Percentiles rank a stretch among this genome's conserved stretches.
These are phyloP conservation scores for Exophiala sp. DNA, from an alignment of 2,329 filamentous ascomycete species.

Conservation along the genomic window DNA sequence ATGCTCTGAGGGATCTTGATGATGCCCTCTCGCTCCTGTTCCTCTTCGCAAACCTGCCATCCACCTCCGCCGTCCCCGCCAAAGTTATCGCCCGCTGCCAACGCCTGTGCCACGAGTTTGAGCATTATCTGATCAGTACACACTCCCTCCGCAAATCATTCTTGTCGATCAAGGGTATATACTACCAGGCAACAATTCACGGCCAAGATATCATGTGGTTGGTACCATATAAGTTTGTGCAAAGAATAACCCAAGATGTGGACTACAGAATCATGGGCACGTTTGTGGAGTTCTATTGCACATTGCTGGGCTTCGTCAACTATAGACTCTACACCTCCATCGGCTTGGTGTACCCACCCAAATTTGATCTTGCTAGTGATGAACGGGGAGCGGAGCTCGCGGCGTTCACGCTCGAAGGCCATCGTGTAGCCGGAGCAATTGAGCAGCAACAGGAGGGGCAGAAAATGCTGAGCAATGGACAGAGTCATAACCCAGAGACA, in stretches of 20 bases:
- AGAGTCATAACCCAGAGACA: constrained; percentile 58
- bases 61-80: constrained; percentile 78
- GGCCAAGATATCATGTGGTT: constrained; percentile 96
- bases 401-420: constrained; percentile 84
- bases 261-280: constrained; percentile 99
- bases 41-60: constrained; percentile 92
- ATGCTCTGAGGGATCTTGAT: constrained; percentile 88
- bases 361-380: constrained; percentile 81
- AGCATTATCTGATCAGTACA: constrained; percentile 93
- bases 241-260: constrained; percentile 85
- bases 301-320: constrained; percentile 90
- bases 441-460: constrained; percentile 47
- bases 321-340: constrained; percentile 87
- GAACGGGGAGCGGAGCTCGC: constrained; percentile 83
- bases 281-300: constrained; percentile 98
- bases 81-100: constrained; percentile 97
- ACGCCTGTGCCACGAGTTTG: constrained; percentile 86
- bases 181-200: constrained; percentile 96
- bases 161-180: constrained; percentile 97
- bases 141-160: constrained; percentile 92
- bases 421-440: constrained; percentile 47
- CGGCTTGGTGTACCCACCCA: constrained; percentile 90
- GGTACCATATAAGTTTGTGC: constrained; percentile 96
- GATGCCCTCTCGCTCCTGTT: constrained; percentile 96
- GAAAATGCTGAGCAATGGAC: constrained; percentile 47